A percentile compares a stretch with the other conserved stretches of the same genome.
Evolutionary conservation across 75 land plant species (phyloP).

Genomic region (Chamaecyparis obtusa): DNA sequence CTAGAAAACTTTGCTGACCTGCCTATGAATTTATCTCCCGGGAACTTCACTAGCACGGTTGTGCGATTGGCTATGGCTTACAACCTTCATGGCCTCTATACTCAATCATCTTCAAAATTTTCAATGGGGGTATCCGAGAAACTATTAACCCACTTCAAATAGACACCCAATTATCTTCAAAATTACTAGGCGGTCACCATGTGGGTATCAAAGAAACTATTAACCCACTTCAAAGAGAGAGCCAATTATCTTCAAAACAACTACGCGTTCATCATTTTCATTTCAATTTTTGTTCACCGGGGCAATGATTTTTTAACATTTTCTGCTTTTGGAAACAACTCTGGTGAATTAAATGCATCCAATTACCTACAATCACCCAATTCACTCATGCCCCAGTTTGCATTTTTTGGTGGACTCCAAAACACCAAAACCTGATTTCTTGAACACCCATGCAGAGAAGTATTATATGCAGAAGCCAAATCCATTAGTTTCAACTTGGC

Average conservation of each 20-base stretch:
- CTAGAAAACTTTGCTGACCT: neutral
- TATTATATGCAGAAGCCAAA: no score
- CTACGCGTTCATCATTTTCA: neutral
- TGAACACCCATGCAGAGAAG: no score
- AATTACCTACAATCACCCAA: neutral
- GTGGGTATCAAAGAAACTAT: neutral
- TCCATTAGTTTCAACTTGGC: no score
- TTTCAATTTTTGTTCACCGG: neutral
- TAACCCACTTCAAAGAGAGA: neutral
- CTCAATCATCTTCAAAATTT: neutral
- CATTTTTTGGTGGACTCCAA: neutral
- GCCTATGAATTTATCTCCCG: neutral
- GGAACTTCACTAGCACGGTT: neutral
- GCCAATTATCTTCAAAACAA: neutral
- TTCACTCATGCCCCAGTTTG: neutral
- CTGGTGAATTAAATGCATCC: no score
- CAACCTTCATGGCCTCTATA: neutral
- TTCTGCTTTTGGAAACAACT: neutral
- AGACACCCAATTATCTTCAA: neutral
- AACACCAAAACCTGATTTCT: neutral
- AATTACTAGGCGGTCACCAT: neutral
- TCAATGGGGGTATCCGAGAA: neutral
- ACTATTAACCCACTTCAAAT: neutral
- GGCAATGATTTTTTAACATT: neutral
- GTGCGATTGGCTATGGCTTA: neutral